phyloP scores from a whole-genome alignment of 805 yeast species.

The Ogataea paradorogensis region DNA sequence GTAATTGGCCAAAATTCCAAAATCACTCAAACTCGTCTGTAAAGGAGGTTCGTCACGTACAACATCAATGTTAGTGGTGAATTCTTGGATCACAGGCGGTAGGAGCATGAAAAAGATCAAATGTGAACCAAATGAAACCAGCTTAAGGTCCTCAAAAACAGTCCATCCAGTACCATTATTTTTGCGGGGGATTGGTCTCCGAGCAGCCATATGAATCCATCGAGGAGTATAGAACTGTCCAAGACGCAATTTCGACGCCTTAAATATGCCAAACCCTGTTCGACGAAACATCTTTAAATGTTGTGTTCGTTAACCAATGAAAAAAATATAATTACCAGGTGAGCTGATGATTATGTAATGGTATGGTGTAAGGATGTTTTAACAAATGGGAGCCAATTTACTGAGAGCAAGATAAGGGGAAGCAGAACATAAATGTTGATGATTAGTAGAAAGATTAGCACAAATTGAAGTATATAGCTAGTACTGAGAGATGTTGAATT shows the following conservation, averaged over 20 bases:
- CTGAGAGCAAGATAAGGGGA: too few relatives aligned
- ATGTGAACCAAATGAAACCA: slow-evolving; percentile 32
- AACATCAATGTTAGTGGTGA: slow-evolving; percentile 30
- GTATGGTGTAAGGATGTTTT: neutral
- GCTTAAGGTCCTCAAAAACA: slow-evolving; percentile 28
- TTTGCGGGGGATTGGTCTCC: slow-evolving; percentile 11
- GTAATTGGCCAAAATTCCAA: neutral
- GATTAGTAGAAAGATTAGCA: too few relatives aligned
- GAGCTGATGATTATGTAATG: neutral
- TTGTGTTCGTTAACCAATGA: slow-evolving; percentile 2
- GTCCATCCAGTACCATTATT: slow-evolving; percentile 21
- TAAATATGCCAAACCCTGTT: slow-evolving; percentile 1
- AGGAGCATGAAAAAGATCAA: slow-evolving; percentile 30
- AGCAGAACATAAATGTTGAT: too few relatives aligned
- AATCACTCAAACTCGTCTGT: slow-evolving; percentile 15
- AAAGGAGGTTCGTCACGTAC: slow-evolving; percentile 26
- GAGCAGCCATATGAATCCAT: slow-evolving; percentile 12
- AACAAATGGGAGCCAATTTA: too few relatives aligned
- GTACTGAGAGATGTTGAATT: neutral
- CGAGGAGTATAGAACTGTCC: slow-evolving; percentile 7
- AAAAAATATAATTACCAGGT: slow-evolving; percentile 3
- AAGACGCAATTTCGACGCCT: slow-evolving; percentile 3
- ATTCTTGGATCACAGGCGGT: slow-evolving; percentile 29
- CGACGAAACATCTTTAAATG: slow-evolving; percentile 5
- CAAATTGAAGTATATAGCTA: too few relatives aligned